Conservation (phyloP, 2,329 filamentous ascomycete species). For the Ceratocystis papillata region DNA sequence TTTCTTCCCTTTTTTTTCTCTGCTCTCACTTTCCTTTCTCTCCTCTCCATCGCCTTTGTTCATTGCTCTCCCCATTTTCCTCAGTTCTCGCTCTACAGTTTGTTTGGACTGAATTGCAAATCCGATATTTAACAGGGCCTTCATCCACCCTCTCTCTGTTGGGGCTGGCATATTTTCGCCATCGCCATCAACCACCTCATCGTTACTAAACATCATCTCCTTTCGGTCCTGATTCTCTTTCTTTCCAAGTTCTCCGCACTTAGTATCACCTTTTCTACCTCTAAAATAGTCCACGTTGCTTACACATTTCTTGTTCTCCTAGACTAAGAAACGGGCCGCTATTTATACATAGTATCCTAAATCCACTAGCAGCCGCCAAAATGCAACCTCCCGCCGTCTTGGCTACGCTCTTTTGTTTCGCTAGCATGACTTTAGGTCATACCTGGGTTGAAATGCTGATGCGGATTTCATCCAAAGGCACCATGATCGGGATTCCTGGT, state of each 20-base stretch:
- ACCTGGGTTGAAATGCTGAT: slow-evolving; percentile 73
- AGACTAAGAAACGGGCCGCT: neutral
- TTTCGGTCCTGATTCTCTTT: neutral
- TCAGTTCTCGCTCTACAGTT: neutral
- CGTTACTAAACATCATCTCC: neutral
- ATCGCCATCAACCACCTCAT: neutral
- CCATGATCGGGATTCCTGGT: slow-evolving; percentile 58
- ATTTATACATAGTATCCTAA: neutral
- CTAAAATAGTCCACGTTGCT: neutral
- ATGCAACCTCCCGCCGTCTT: neutral
- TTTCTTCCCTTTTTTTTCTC: neutral
- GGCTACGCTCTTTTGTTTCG: slow-evolving; percentile 4
- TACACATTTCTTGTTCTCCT: neutral
- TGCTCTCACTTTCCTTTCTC: neutral
- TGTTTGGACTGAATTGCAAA: neutral
- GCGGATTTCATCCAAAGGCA: slow-evolving; percentile 61
- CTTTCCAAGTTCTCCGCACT: neutral
- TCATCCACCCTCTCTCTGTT: neutral
- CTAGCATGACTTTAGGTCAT: slow-evolving; percentile 42
- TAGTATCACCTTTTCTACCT: neutral
- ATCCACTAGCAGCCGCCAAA: neutral
- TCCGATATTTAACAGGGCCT: neutral
- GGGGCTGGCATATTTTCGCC: neutral
- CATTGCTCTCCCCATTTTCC: neutral
- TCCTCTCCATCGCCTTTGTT: neutral